A percentile compares a stretch with the other conserved stretches of the same genome.
These are phyloP conservation scores for Trapa incisa DNA, from an alignment of 345 rosid genomes.

Conservation along the genomic window DNA sequence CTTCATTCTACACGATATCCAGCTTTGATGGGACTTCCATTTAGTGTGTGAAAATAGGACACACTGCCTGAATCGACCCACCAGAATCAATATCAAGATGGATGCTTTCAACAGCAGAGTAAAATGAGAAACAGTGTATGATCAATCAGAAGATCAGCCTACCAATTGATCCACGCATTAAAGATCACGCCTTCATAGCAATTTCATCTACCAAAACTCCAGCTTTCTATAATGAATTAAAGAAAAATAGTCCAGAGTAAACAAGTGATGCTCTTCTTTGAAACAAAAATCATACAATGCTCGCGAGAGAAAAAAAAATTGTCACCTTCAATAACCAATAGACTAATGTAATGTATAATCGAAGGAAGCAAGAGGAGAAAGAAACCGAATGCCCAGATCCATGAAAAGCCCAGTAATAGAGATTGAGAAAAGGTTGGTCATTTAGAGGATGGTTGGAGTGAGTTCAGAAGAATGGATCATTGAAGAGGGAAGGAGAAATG, in stretches of 20 bases:
- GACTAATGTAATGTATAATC: not conserved
- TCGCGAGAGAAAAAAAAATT: not conserved
- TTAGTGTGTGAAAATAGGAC: not conserved
- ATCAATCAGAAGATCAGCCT: not conserved
- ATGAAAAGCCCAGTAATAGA: not conserved
- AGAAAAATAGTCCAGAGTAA: not conserved
- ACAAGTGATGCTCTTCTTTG: not conserved
- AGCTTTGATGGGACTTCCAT: not conserved
- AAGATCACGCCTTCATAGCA: not conserved
- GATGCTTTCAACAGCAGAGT: not conserved
- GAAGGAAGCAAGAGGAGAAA: not conserved
- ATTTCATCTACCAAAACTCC: not conserved
- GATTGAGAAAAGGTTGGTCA: not conserved
- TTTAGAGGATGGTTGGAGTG: not conserved
- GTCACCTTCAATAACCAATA: not conserved
- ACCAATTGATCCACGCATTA: not conserved
- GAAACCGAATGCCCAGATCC: not conserved
- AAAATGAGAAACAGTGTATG: not conserved
- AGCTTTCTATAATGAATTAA: not conserved
- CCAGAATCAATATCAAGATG: not conserved
- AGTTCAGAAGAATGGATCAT: not conserved
- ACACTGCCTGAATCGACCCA: slow-evolving; percentile 1
- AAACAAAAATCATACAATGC: not conserved
- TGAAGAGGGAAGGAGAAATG: not conserved
- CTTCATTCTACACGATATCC: not conserved